Percentiles rank a stretch among this genome's conserved stretches.
These are phyloP conservation scores for Mycena crocata DNA, from an alignment of 768 basidiomycete species.

Conservation along the genomic window DNA sequence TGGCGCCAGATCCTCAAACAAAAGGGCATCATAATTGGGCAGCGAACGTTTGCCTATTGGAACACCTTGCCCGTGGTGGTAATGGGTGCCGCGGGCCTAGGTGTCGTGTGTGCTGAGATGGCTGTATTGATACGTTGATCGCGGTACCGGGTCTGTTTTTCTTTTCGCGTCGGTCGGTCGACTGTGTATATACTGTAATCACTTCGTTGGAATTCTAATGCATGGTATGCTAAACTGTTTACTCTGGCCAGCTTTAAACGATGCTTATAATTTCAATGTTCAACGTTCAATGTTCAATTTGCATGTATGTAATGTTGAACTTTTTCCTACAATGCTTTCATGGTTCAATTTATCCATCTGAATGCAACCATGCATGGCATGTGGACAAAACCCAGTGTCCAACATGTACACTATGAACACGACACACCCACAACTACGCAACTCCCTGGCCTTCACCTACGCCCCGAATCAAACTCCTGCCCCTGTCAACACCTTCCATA, in stretches of 20 bases:
- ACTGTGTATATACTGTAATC: too few species aligned
- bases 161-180: background rate
- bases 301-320: too few species aligned
- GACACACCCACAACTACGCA: slow-evolving; percentile 6
- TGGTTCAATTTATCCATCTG: too few species aligned
- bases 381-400: background rate
- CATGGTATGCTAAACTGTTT: too few species aligned
- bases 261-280: too few species aligned
- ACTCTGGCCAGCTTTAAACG: too few species aligned
- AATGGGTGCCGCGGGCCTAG: slow-evolving; percentile 75
- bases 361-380: background rate
- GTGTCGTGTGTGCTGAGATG: slow-evolving; percentile 83
- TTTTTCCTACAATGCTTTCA: too few species aligned
- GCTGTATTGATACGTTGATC: slow-evolving; percentile 54
- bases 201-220: too few species aligned
- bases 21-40: slow-evolving; percentile 74
- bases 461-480: background rate
- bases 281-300: too few species aligned
- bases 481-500: background rate
- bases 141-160: background rate
- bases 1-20: slow-evolving; percentile 82
- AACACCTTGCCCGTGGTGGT: slow-evolving; percentile 73
- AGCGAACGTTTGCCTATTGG: slow-evolving; percentile 76
- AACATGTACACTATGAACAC: background rate
- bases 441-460: background rate